phyloP scores from a whole-genome alignment of 2,329 filamentous ascomycete species.

The Hymenoscyphus fructigenus region DNA sequence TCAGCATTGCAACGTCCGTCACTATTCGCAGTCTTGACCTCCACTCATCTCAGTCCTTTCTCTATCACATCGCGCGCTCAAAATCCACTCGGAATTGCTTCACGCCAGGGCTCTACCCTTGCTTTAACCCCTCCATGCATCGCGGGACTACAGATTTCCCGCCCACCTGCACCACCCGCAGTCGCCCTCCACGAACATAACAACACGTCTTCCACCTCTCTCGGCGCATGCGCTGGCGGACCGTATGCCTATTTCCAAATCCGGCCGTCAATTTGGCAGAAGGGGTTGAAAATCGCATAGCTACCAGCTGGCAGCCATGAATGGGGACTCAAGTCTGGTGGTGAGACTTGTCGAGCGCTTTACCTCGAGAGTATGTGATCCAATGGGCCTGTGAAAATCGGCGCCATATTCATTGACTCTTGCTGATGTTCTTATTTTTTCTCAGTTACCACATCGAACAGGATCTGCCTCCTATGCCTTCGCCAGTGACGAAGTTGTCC shows the following conservation, averaged over 20 bases:
- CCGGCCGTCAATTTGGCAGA: background rate
- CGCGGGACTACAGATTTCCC: constrained; percentile 2
- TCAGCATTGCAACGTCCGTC: background rate
- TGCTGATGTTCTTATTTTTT: constrained; percentile 16
- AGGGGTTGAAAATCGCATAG: background rate
- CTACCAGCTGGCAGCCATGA: constrained; percentile 45
- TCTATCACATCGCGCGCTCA: background rate
- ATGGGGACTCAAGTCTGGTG: constrained; percentile 58
- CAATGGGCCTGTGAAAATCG: background rate
- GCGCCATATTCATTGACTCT: background rate
- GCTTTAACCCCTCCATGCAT: constrained; percentile 2
- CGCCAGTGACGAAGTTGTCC: constrained; percentile 59
- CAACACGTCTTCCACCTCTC: background rate
- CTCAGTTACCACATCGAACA: constrained; percentile 62
- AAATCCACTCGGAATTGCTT: background rate
- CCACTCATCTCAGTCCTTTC: background rate
- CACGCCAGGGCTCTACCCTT: background rate
- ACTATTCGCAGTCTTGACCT: background rate
- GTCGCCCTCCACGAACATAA: background rate
- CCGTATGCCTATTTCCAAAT: constrained; percentile 26
- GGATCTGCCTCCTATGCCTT: constrained; percentile 57
- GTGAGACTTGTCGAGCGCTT: constrained; percentile 62
- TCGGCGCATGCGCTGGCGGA: constrained; percentile 13
- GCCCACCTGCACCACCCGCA: too few species aligned
- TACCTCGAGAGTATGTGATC: constrained; percentile 54